A percentile compares a stretch with the other conserved stretches of the same genome.
phyloP scores from a whole-genome alignment of 495 filamentous ascomycete genomes.

The Daldinia decipiens region DNA sequence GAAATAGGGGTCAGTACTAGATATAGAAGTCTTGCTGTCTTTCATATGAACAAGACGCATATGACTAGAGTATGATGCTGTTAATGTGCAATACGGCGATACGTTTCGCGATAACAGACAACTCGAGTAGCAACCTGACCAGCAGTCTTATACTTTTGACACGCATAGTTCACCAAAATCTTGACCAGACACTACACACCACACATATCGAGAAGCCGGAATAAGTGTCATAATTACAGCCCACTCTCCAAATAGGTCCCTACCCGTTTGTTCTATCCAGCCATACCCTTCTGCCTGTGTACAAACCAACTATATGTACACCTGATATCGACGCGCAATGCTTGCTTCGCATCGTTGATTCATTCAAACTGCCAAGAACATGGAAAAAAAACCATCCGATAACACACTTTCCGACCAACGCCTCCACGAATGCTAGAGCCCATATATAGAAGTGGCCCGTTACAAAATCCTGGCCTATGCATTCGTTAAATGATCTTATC shows the following conservation, averaged over 20 bases:
- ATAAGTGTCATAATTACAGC: slow-evolving; percentile 17
- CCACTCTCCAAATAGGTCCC: slow-evolving; percentile 21
- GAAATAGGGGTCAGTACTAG: too few relatives aligned
- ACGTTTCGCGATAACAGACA: too few relatives aligned
- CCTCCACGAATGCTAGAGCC: slow-evolving; percentile 36
- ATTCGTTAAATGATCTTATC: slow-evolving; percentile 10
- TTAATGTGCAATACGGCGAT: too few relatives aligned
- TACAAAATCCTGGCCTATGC: slow-evolving; percentile 30
- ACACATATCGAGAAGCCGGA: neutral
- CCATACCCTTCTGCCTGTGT: slow-evolving; percentile 11
- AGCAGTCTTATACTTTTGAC: neutral
- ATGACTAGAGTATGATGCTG: too few relatives aligned
- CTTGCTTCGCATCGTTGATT: slow-evolving; percentile 27
- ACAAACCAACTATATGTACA: slow-evolving; percentile 22
- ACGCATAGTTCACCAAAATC: neutral
- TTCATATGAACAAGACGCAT: too few relatives aligned
- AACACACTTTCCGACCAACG: slow-evolving; percentile 39
- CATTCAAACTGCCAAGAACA: slow-evolving; percentile 10
- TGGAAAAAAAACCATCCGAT: neutral
- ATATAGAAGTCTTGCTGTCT: too few relatives aligned
- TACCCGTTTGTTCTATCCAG: slow-evolving; percentile 15
- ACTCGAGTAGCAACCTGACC: too few relatives aligned
- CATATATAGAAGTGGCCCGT: slow-evolving; percentile 24
- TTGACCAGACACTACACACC: neutral
- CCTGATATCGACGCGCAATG: slow-evolving; percentile 17